Percentiles rank a stretch among this genome's conserved stretches.
These are phyloP conservation scores for Neopestalotiopsis rosae DNA, from an alignment of 2,329 filamentous ascomycete genomes.

Conservation along the genomic window DNA sequence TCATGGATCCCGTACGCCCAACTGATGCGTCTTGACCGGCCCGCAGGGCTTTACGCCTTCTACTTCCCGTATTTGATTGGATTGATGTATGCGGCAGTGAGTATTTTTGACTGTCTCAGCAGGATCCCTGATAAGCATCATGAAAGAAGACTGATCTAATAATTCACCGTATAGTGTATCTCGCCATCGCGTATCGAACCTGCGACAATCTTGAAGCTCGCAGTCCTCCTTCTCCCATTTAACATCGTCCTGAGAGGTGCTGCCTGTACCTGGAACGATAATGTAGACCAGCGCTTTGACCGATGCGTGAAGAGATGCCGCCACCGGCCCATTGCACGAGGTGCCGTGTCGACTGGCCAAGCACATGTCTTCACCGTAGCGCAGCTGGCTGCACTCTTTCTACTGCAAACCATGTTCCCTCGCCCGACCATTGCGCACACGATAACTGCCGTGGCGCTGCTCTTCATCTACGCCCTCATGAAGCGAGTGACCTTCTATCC, in stretches of 20 bases:
- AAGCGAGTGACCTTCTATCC: conserved; percentile 59
- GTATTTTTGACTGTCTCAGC: conserved; percentile 23
- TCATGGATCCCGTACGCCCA: conserved; percentile 61
- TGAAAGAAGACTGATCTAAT: not conserved
- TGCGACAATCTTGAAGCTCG: not conserved
- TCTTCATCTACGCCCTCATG: conserved; percentile 53
- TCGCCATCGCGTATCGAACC: not conserved
- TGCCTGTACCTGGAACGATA: conserved; percentile 61
- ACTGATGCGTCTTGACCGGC: conserved; percentile 56
- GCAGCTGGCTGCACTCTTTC: conserved; percentile 35
- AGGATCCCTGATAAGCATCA: too few species aligned
- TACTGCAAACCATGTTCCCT: conserved; percentile 36
- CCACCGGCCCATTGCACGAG: conserved; percentile 55
- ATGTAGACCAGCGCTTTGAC: conserved; percentile 59
- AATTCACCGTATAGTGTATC: not conserved
- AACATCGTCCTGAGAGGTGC: conserved; percentile 53
- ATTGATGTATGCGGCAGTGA: conserved; percentile 50
- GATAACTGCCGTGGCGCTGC: conserved; percentile 31
- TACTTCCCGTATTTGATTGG: conserved; percentile 54
- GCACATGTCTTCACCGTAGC: conserved; percentile 46
- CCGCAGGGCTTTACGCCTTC: conserved; percentile 55
- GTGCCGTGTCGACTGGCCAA: conserved; percentile 42
- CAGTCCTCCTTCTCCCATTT: not conserved
- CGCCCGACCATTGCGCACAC: not conserved
- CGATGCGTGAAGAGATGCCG: conserved; percentile 55